Conservation (phyloP, 768 basidiomycete species). For the Lyophyllum atratum region DNA sequence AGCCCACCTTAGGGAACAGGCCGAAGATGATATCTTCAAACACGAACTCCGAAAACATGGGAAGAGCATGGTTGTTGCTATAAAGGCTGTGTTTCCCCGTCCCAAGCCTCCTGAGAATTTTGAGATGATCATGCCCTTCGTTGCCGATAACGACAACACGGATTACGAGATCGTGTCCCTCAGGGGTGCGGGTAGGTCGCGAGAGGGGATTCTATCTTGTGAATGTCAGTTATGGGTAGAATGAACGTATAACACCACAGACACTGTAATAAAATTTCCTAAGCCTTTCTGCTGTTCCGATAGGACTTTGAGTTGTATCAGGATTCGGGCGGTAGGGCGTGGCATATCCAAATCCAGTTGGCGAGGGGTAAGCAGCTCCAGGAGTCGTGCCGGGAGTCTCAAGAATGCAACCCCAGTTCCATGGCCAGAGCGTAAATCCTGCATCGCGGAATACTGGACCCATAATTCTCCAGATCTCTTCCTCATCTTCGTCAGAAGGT, state of each 20-base stretch:
- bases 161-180: constrained; percentile 18
- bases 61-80: constrained; percentile 27
- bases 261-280: background rate
- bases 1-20: constrained; percentile 25
- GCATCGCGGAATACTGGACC: background rate
- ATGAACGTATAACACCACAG: background rate
- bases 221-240: background rate
- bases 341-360: background rate
- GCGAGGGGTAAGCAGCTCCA: background rate
- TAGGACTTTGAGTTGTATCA: background rate
- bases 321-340: background rate
- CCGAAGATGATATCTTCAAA: constrained; percentile 29
- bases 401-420: background rate
- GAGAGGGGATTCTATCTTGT: constrained; percentile 5
- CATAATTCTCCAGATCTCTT: background rate
- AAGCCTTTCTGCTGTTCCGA: background rate
- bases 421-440: background rate
- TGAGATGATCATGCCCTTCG: constrained; percentile 23
- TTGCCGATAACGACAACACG: constrained; percentile 15
- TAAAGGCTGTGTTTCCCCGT: constrained; percentile 12
- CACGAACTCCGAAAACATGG: constrained; percentile 24
- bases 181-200: constrained; percentile 14
- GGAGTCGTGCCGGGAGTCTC: background rate
- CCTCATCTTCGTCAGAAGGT: background rate
- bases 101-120: constrained; percentile 22